These are phyloP conservation scores for Leishmania turanica DNA, from an alignment of 208 protist genomes.

Conservation along the genomic window DNA sequence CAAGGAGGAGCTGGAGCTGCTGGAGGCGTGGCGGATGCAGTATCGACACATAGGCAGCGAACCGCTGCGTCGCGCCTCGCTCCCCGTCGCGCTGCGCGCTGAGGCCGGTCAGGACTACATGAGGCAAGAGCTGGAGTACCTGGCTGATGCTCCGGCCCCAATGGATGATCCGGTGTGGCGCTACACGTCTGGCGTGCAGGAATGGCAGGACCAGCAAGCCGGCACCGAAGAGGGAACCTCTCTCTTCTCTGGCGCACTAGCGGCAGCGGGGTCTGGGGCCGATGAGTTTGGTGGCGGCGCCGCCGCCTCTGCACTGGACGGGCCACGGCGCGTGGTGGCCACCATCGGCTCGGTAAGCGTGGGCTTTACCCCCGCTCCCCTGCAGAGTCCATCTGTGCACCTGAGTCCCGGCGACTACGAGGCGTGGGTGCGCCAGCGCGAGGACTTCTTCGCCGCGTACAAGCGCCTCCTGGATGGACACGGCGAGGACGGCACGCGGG, in stretches of 20 bases:
- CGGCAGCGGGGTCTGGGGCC: not conserved
- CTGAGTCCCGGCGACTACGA: constrained; percentile 51
- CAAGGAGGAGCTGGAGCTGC: constrained; percentile 46
- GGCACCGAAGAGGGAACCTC: constrained; percentile 15
- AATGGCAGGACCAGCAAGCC: constrained; percentile 36
- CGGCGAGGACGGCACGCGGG: not conserved
- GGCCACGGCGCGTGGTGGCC: constrained; percentile 40
- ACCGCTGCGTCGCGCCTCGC: constrained; percentile 31
- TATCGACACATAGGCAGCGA: constrained; percentile 45
- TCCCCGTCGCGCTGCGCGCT: constrained; percentile 53
- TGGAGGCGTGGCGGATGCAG: constrained; percentile 53
- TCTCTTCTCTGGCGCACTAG: constrained; percentile 1
- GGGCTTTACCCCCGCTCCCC: constrained; percentile 45
- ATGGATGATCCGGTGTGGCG: constrained; percentile 27
- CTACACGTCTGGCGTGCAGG: constrained; percentile 32
- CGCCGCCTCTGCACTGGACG: not conserved
- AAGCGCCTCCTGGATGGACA: constrained; percentile 13
- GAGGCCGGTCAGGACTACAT: constrained; percentile 75
- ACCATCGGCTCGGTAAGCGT: constrained; percentile 55
- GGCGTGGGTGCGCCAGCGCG: constrained; percentile 54
- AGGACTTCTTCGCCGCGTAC: constrained; percentile 62
- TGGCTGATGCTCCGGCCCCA: constrained; percentile 13
- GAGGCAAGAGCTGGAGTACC: constrained; percentile 36
- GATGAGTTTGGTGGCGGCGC: constrained; percentile 4
- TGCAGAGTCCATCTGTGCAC: constrained; percentile 43